Evolutionary conservation across 2,329 filamentous ascomycete genomes (phyloP), one percentile per base, ranked within the genome.

Genomic region (Curvularia lunata): DNA sequence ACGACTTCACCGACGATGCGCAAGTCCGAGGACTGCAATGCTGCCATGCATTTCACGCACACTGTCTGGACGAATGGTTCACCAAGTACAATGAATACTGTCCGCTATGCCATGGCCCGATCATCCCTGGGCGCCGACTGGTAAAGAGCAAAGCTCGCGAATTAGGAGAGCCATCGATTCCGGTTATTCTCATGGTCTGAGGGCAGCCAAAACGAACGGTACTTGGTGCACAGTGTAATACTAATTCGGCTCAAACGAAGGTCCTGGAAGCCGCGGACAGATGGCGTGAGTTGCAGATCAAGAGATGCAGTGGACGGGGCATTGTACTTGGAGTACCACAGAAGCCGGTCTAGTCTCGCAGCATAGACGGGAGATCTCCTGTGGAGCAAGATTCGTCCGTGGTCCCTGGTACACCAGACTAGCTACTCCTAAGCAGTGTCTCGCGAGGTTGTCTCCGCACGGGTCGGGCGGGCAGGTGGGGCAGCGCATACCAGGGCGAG

Each of bases 41-140:
- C 56, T 65, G 65, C 18, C 75, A 78, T 52, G 72, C 74, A 12
- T 78, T 77, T 57, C 75, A 78, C 47, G 66, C 73, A 42, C 58
- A 64, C 6, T 78, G 75, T 28, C 61, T 78, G 16, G 75, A 77
- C 58, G 72, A 75, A 42, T 78, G 75, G 75, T 78, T 73, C 52
- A 64, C 62, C 25, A 62, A 73, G 25, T 75, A 63, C 50, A 76
- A 78, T 52, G 74, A 77, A 32, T 75, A 67, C 54, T 78, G 75
- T 56, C 75, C 75, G 41, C 66, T 78, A 18, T 78, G 75, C 42
- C 75, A 77, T 48, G 58, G 71, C 18, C 66, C 73, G 8, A 78
- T 78, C 38, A 67, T 77, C 51, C 71, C 72, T 7, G 68, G 68
- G 23, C 48, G 57, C 13, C 65, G 57, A 40, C 30, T 47, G 13